These are phyloP conservation scores for Fusarium penzigii DNA, from an alignment of 2,329 filamentous ascomycete genomes.

Conservation along the genomic window DNA sequence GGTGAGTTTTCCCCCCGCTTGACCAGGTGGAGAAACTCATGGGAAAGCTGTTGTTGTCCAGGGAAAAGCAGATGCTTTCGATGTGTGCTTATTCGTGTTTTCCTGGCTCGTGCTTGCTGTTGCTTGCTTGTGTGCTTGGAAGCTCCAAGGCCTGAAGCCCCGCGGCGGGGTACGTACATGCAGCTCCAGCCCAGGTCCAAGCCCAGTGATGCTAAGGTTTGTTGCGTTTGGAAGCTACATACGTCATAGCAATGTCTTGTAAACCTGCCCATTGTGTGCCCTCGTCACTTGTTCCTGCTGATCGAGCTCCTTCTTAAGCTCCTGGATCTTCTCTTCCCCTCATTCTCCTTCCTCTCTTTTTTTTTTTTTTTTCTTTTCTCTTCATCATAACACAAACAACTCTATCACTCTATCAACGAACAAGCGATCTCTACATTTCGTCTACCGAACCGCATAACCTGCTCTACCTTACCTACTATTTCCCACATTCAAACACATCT, in stretches of 20 bases:
- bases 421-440: constrained; percentile 3
- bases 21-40: background rate
- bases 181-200: background rate
- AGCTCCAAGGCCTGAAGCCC: constrained; percentile 8
- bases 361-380: constrained; percentile 12
- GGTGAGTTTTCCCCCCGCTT: constrained; percentile 19
- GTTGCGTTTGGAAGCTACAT: constrained; percentile 15
- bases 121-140: constrained; percentile 7
- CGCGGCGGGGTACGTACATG: constrained; percentile 14
- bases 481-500: constrained; percentile 17
- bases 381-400: constrained; percentile 9
- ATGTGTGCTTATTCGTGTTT: background rate
- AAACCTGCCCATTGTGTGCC: background rate
- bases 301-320: constrained; percentile 28
- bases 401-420: background rate
- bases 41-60: background rate
- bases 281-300: constrained; percentile 10
- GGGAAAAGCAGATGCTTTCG: background rate
- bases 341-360: background rate
- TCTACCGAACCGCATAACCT: constrained; percentile 1
- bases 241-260: constrained; percentile 7
- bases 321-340: constrained; percentile 9
- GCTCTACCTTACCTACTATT: constrained; percentile 12
- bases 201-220: constrained; percentile 13
- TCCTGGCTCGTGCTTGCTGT: background rate